A percentile compares a stretch with the other conserved stretches of the same genome.
Evolutionary conservation across 2,329 filamentous ascomycete species (phyloP).

Genomic region (Paecilomyces fulvus): DNA sequence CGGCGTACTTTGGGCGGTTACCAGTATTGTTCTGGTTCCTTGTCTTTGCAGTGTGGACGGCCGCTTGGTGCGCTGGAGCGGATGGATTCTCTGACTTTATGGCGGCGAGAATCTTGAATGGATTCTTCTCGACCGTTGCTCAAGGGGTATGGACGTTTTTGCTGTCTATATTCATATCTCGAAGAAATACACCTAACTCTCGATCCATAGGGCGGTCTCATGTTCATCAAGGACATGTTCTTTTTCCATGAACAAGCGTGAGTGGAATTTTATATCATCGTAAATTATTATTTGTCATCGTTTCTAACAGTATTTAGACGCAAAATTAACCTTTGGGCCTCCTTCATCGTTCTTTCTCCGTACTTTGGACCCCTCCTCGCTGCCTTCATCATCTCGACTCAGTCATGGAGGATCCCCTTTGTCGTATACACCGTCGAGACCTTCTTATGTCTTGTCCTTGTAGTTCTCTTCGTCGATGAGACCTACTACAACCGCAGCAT

Average conservation of each 20-base stretch:
- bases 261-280: not conserved
- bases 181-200: not conserved
- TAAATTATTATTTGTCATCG: not conserved
- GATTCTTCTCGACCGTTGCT: constrained; percentile 36
- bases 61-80: constrained; percentile 32
- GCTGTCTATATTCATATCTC: not conserved
- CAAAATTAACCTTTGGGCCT: constrained; percentile 33
- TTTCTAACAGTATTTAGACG: constrained; percentile 6
- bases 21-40: constrained; percentile 37
- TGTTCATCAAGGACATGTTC: constrained; percentile 38
- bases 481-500: constrained; percentile 31
- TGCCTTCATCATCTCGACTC: constrained; percentile 29
- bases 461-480: constrained; percentile 28
- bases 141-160: constrained; percentile 23
- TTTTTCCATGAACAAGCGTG: constrained; percentile 31
- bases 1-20: constrained; percentile 37
- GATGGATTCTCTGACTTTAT: constrained; percentile 31
- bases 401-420: constrained; percentile 29
- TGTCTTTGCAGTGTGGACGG: constrained; percentile 27
- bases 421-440: constrained; percentile 27
- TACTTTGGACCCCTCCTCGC: constrained; percentile 25
- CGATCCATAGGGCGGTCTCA: constrained; percentile 26
- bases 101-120: constrained; percentile 37
- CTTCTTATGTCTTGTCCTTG: constrained; percentile 22
- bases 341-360: constrained; percentile 26